These are phyloP conservation scores for Malus hybrid DNA, from an alignment of 331 rosid genomes.

Conservation along the genomic window DNA sequence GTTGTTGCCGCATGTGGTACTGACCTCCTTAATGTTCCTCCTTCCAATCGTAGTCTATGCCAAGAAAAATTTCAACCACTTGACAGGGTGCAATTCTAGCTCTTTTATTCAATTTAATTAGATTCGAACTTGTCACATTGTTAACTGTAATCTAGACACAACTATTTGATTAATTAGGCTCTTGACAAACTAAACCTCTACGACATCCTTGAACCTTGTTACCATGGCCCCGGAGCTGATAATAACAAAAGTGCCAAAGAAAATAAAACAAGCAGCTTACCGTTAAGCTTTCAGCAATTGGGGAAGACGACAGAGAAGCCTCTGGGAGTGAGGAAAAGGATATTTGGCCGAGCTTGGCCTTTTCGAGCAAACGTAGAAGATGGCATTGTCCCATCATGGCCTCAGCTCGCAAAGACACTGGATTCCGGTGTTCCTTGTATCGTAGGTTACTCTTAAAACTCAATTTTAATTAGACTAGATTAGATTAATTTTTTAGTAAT, in stretches of 20 bases:
- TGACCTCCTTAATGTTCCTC: conserved; percentile 4
- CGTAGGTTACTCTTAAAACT: conserved; percentile 8
- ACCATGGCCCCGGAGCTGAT: conserved; percentile 7
- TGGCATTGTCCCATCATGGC: conserved; percentile 40
- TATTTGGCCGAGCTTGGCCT: conserved; percentile 54
- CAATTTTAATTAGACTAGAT: too few relatives aligned
- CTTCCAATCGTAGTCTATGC: conserved; percentile 4
- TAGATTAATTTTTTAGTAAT: background rate
- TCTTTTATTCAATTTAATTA: background rate
- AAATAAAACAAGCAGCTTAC: conserved; percentile 9
- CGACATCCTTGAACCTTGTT: conserved; percentile 41
- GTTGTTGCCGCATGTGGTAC: conserved; percentile 31
- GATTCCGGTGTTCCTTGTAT: conserved; percentile 18
- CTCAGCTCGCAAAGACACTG: conserved; percentile 12
- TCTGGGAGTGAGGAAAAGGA: conserved; percentile 34
- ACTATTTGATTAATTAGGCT: conserved; percentile 11
- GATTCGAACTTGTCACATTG: background rate
- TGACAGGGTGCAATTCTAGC: background rate
- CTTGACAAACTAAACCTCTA: conserved; percentile 25
- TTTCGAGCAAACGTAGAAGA: conserved; percentile 27
- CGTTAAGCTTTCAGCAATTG: conserved; percentile 33
- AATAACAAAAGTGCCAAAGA: background rate
- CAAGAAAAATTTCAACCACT: background rate
- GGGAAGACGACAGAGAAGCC: conserved; percentile 31
- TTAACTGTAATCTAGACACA: too few relatives aligned